Conservation (phyloP, 2,329 filamentous ascomycete species). For the Phyllosticta citrichinensis region DNA sequence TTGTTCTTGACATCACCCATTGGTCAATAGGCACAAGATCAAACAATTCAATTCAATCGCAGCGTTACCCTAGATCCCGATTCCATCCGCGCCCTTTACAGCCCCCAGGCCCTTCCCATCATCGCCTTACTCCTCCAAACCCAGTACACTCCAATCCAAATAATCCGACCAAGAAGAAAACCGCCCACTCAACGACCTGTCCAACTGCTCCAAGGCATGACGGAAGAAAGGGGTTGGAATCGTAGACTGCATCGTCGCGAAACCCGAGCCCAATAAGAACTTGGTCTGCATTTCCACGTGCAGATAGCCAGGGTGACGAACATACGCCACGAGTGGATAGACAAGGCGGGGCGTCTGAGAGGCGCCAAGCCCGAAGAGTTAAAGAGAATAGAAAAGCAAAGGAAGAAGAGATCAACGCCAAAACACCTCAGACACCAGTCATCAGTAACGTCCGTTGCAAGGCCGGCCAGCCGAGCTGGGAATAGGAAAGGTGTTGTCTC, state of each 20-base stretch:
- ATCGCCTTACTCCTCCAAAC: neutral
- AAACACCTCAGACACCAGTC: neutral
- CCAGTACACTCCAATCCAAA: neutral
- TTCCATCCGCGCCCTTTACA: neutral
- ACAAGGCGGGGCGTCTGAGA: neutral
- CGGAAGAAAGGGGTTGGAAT: neutral
- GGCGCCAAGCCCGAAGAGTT: neutral
- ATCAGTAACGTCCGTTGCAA: neutral
- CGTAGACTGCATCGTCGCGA: neutral
- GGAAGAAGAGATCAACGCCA: neutral
- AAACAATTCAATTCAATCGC: neutral
- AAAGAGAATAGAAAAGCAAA: neutral
- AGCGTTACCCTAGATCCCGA: neutral
- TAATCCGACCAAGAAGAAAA: neutral
- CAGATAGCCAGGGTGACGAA: neutral
- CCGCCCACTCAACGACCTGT: neutral
- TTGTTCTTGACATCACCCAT: no score
- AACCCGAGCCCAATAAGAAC: neutral
- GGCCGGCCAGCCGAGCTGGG: neutral
- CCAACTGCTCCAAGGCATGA: neutral
- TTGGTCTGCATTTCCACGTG: neutral
- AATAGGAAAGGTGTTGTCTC: neutral
- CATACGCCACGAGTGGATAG: neutral
- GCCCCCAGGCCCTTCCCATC: neutral
- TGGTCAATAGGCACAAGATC: neutral